Base-by-base conservation (phyloP, 1,284 basidiomycete genomes). In the Cutaneotrichosporon mucoides region DNA sequence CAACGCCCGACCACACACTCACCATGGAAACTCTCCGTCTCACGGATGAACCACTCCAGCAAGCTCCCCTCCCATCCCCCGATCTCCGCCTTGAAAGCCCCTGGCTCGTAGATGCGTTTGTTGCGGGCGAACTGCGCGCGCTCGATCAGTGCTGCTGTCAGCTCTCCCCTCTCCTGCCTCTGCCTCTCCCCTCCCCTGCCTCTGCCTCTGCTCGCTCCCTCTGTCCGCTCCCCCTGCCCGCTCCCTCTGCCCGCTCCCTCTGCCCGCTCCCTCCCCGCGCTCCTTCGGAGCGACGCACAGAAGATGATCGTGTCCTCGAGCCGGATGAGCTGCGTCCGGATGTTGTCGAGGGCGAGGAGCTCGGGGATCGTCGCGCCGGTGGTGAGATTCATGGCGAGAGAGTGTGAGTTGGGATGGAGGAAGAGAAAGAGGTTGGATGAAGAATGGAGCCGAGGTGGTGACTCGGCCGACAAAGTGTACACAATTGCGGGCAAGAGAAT, bases 261-360 rank as follows among this genome's bases (percentile, higher is more conserved):
- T 24, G 24, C 24, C 24, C 24, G 24, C 24, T 5, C 1, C 11
- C 3, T 15, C n/a, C n/a, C n/a, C n/a, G n/a, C n/a, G n/a, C n/a
- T 5, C 1, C 11, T 6, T 15, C n/a, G 13, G 15, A 13, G 41
- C 13, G 11, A 76, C 81, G 64, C 54, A 82, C 82, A 73, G 74
- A 99, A 99, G 74, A 98, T 96, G 80, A 99, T 99, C n/a, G 95
- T 99, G 68, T 99, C 96, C 74, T 99, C 96, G 33, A 99, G 85
- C 16, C 96, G 85, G 65, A 85, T 87, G 13, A 99, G 83, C 56
- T 93, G 89, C 15, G 86, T 86, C 59, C 96, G 84, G 69, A 99
- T 98, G 59, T 86, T 83, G 59, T 92, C 88, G 35, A 96, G 81
- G 33, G 87, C 89, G 33, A 97, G 84, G 8, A 93, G 88, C 71